Evolutionary conservation across 106 monocot genomes (phyloP), one percentile per base, ranked within the genome.

Genomic region (Dactylorhiza incarnata): DNA sequence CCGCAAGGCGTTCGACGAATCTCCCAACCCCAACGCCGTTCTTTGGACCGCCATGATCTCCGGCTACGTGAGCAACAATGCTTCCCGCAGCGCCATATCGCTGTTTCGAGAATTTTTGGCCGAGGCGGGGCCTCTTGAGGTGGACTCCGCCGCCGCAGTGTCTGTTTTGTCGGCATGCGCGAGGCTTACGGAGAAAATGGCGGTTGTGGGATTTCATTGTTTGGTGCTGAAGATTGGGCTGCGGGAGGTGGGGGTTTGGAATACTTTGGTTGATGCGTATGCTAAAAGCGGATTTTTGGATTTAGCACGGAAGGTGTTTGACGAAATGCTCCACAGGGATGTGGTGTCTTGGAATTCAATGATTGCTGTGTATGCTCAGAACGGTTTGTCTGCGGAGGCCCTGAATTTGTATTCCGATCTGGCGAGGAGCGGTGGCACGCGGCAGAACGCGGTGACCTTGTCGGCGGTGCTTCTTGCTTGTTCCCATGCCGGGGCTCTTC

Each of bases 261-360:
- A 95, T 70, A 92, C 92, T 53, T 66, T 95, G 71, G 74, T 90
- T 14, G 92, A 95, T 55, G 92, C 92, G 3, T 95, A 92, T 74
- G 92, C 92, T 0, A 95, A 95, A 77, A 75, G 78, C 6, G 79
- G 87, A 46, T 79, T 88, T 44, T 65, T 92, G 84, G 76, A 47
- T 7, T 44, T 79, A 5, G 77, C 84, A 5, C 78, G 92, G 71
- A 85, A 81, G 81, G 75, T 92, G 79, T 95, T 95, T 72, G 89
- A 95, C 9, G 80, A 53, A 58, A 92, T 92, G 89, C 19, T 26
- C 17, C 82, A 80, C 55, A 86, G 73, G 79, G 95, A 95, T 69
- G 86, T 79, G 47, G 86, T 95, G 52, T 90, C 92, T 9, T 95
- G 95, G 95, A 95, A 95, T 66, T 75, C 92, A 16, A 86, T 95